These are phyloP conservation scores for Sutorius eximius DNA, from an alignment of 1,284 basidiomycete genomes.

Conservation along the genomic window DNA sequence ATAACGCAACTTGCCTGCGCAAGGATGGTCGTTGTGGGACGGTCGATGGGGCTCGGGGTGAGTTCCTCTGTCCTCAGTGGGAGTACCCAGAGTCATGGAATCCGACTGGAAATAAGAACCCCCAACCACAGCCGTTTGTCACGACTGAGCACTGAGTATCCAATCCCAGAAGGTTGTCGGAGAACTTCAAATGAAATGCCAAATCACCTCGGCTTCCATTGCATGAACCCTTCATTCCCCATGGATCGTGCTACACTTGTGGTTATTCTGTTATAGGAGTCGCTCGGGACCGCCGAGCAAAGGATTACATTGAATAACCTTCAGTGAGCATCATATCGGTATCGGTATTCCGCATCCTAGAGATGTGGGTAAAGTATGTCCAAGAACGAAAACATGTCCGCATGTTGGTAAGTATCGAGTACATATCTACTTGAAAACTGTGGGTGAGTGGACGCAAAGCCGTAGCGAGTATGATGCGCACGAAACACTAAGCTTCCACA, in stretches of 20 bases:
- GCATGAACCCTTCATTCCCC: background rate
- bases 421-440: background rate
- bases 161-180: background rate
- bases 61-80: too few relatives aligned
- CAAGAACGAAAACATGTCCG: background rate
- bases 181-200: background rate
- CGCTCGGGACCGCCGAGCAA: background rate
- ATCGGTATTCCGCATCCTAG: background rate
- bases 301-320: background rate
- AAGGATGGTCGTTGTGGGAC: background rate
- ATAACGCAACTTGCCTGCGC: slow-evolving; percentile 11
- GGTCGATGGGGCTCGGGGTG: too few relatives aligned
- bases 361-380: background rate
- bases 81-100: slow-evolving; percentile 20
- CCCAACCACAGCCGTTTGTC: background rate
- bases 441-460: background rate
- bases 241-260: background rate
- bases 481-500: slow-evolving; percentile 3
- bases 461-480: slow-evolving; percentile 1
- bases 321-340: background rate
- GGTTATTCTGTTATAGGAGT: background rate
- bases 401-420: background rate
- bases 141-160: too few relatives aligned
- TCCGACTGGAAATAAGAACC: background rate
- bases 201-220: background rate